Evolutionary conservation across 306 rosid genomes (phyloP).

Genomic region (Cercis canadensis): DNA sequence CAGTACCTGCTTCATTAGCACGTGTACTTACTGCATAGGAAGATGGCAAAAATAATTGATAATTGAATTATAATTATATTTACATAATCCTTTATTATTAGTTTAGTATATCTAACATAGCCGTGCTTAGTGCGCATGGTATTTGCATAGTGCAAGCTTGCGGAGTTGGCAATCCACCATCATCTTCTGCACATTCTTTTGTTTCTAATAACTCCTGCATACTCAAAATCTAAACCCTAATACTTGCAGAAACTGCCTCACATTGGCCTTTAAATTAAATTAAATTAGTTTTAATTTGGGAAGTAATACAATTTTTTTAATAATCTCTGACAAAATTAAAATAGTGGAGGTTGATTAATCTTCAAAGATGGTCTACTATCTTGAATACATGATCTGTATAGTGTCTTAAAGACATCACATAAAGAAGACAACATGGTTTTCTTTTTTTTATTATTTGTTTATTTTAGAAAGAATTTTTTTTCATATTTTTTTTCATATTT

Average conservation of each 20-base stretch:
- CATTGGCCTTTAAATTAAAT: background rate
- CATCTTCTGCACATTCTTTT: conserved; percentile 37
- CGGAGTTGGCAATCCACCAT: conserved; percentile 45
- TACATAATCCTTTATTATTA: background rate
- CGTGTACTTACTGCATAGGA: conserved; percentile 16
- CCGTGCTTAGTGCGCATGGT: conserved; percentile 52
- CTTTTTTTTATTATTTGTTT: no score
- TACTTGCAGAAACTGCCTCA: conserved; percentile 1
- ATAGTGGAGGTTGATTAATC: background rate
- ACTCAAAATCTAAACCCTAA: conserved; percentile 15
- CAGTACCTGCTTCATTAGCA: conserved; percentile 20
- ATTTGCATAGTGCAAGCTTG: conserved; percentile 41
- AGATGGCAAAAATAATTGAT: conserved; percentile 25
- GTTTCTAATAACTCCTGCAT: conserved; percentile 1
- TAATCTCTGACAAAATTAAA: background rate
- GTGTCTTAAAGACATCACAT: background rate
- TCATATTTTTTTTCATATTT: no score
- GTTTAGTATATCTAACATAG: background rate
- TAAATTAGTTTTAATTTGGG: background rate
- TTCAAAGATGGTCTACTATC: conserved; percentile 30
- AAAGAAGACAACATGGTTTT: no score
- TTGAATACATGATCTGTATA: conserved; percentile 1
- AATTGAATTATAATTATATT: background rate
- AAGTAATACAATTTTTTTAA: background rate
- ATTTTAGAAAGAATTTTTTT: no score